Conservation (phyloP, 768 basidiomycete genomes). For the Kwoniella botswanensis region DNA sequence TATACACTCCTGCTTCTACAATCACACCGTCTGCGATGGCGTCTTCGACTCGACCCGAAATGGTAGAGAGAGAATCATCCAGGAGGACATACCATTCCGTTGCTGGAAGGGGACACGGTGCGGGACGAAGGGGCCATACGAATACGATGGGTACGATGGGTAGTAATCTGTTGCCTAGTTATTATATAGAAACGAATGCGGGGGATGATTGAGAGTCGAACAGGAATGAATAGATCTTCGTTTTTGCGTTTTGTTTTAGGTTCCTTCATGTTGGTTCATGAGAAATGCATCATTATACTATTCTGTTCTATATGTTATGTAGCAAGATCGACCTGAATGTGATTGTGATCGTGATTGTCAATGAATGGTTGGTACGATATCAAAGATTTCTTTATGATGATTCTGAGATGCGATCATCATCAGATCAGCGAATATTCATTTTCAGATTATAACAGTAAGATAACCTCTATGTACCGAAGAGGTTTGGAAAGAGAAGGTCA, state of each 20-base stretch:
- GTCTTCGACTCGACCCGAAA: not conserved
- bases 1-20: not conserved
- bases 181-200: constrained; percentile 30
- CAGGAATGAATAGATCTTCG: not conserved
- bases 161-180: constrained; percentile 39
- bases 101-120: constrained; percentile 6
- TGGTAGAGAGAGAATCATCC: not conserved
- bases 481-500: too few relatives aligned
- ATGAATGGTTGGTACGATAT: too few relatives aligned
- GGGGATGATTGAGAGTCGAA: not conserved
- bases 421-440: not conserved
- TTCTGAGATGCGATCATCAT: not conserved
- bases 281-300: too few relatives aligned
- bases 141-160: constrained; percentile 10
- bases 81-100: not conserved
- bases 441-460: too few relatives aligned
- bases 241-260: not conserved
- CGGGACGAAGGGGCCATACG: constrained; percentile 6
- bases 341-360: not conserved
- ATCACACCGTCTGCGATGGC: not conserved
- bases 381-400: not conserved
- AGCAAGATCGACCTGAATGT: not conserved
- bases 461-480: too few relatives aligned
- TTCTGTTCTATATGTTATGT: too few relatives aligned
- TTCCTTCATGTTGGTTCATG: too few relatives aligned